A percentile compares a stretch with the other conserved stretches of the same genome.
Evolutionary conservation across 441 rosid genomes (phyloP).

Genomic region (Croton laevigatus): DNA sequence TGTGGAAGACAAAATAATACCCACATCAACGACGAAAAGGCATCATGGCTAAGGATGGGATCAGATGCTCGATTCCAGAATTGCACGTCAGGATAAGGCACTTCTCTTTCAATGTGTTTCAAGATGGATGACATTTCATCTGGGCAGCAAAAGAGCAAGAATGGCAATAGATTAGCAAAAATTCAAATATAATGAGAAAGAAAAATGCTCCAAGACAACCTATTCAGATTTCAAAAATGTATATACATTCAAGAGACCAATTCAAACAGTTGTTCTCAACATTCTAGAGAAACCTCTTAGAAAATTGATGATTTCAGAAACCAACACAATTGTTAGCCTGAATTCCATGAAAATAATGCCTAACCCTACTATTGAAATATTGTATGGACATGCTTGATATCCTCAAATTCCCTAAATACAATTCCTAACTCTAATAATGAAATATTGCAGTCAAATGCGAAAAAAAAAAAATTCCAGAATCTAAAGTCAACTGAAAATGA

Average conservation of each 20-base stretch:
- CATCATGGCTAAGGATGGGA: slow-evolving; percentile 87
- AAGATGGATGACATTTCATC: slow-evolving; percentile 45
- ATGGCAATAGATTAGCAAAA: background rate
- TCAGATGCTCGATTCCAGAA: slow-evolving; percentile 86
- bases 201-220: background rate
- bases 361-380: background rate
- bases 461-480: background rate
- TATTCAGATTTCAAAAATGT: background rate
- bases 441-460: background rate
- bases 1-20: slow-evolving; percentile 90
- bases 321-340: background rate
- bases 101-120: slow-evolving; percentile 48
- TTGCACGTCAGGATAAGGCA: slow-evolving; percentile 48
- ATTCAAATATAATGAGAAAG: background rate
- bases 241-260: background rate
- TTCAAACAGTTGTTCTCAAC: background rate
- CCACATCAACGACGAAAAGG: slow-evolving; percentile 99
- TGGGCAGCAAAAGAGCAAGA: slow-evolving; percentile 31
- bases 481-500: background rate
- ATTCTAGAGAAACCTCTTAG: background rate
- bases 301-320: background rate
- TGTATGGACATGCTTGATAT: too few species aligned
- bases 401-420: background rate
- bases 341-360: background rate
- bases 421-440: too few species aligned